These are phyloP conservation scores for Lathyrus tuberosus DNA, from an alignment of 306 rosid species.

Conservation along the genomic window DNA sequence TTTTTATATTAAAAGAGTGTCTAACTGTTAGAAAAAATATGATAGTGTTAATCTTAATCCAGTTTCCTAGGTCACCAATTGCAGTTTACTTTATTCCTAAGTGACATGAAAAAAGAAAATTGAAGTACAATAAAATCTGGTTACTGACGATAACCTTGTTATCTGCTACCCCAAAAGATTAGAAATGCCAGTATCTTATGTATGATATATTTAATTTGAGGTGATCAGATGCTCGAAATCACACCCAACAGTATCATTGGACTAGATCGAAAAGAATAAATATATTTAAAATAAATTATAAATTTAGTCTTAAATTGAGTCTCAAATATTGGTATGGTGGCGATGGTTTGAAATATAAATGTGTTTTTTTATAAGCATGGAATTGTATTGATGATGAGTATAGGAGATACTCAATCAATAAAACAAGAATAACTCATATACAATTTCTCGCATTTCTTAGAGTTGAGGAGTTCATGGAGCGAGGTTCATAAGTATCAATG, in stretches of 20 bases:
- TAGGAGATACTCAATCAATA: no score
- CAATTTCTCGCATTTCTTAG: no score
- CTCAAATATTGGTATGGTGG: no score
- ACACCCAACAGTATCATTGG: no score
- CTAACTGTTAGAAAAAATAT: not conserved
- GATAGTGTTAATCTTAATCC: slow-evolving; percentile 18
- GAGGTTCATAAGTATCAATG: no score
- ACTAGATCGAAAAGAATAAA: slow-evolving; percentile 19
- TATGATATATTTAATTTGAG: not conserved
- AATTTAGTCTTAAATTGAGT: no score
- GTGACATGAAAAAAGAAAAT: not conserved
- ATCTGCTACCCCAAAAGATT: slow-evolving; percentile 15
- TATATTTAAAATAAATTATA: not conserved
- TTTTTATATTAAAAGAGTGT: no score
- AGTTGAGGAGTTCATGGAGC: no score
- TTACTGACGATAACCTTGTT: slow-evolving; percentile 6
- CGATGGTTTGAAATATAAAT: no score
- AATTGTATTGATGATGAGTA: no score
- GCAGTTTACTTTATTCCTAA: not conserved
- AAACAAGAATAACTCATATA: no score
- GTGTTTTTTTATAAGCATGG: no score
- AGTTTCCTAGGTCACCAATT: slow-evolving; percentile 5
- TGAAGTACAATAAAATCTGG: not conserved
- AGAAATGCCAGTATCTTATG: not conserved
- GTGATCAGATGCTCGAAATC: not conserved